Evolutionary conservation across 352 stramenopile genomes (phyloP).

Genomic region (Globisporangium acanthophoron): DNA sequence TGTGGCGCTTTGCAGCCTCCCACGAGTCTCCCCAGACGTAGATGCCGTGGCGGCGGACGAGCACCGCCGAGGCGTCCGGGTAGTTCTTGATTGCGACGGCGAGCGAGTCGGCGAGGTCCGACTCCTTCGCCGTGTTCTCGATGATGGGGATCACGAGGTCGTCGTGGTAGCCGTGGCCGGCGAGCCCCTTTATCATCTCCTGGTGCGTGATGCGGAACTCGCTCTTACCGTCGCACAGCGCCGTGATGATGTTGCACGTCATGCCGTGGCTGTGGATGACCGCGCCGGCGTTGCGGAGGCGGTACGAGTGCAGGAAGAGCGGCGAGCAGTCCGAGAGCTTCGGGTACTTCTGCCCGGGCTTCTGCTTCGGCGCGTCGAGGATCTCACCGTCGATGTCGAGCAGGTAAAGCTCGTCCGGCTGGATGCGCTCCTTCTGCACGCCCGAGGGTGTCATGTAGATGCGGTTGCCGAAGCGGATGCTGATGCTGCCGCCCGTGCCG

Average conservation of each 20-base stretch:
- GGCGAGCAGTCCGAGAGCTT: conserved; percentile 93
- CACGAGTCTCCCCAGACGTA: conserved; percentile 96
- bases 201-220: conserved; percentile 92
- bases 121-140: conserved; percentile 93
- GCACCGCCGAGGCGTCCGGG: conserved; percentile 87
- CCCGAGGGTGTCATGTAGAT: conserved; percentile 95
- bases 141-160: conserved; percentile 95
- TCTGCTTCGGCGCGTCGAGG: conserved; percentile 49
- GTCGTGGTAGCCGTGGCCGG: conserved; percentile 88
- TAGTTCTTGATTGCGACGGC: conserved; percentile 81
- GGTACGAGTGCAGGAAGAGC: conserved; percentile 93
- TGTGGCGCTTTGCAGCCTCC: conserved; percentile 95
- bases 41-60: conserved; percentile 93
- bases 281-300: conserved; percentile 65
- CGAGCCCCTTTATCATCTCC: conserved; percentile 97
- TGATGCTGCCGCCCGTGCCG: conserved; percentile 93
- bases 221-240: conserved; percentile 78
- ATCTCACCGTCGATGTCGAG: conserved; percentile 85
- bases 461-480: conserved; percentile 88
- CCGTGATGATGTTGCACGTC: conserved; percentile 85
- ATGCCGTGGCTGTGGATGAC: conserved; percentile 80
- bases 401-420: conserved; percentile 93
- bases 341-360: conserved; percentile 37
- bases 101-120: conserved; percentile 88
- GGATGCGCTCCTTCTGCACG: conserved; percentile 96